Percentiles rank a stretch among this genome's conserved stretches.
These are phyloP conservation scores for Prunus persica DNA, from an alignment of 306 rosid species.

Conservation along the genomic window DNA sequence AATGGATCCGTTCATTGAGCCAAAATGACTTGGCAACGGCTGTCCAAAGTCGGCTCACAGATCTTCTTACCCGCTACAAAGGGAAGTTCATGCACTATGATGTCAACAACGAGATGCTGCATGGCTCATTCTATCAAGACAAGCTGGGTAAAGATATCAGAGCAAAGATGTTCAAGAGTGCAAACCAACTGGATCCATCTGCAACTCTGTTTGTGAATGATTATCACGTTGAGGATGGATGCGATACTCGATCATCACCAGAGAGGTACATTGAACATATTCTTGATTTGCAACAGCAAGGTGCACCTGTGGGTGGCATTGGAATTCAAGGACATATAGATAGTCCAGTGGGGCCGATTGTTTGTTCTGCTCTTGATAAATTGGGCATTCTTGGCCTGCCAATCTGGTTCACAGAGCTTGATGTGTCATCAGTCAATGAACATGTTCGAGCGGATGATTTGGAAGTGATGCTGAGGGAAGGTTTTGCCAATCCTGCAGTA, in stretches of 20 bases:
- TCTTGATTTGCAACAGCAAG: conserved; percentile 68
- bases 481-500: conserved; percentile 67
- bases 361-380: conserved; percentile 67
- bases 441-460: conserved; percentile 73
- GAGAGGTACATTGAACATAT: conserved; percentile 73
- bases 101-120: conserved; percentile 93
- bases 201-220: conserved; percentile 71
- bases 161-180: conserved; percentile 79
- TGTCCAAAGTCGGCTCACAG: conserved; percentile 64
- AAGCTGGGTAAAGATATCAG: conserved; percentile 68
- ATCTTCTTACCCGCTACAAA: conserved; percentile 66
- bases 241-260: conserved; percentile 63
- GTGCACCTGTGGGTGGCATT: conserved; percentile 81
- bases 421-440: conserved; percentile 74
- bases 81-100: conserved; percentile 84
- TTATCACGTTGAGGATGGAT: conserved; percentile 82
- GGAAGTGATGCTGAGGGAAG: conserved; percentile 82
- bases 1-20: conserved; percentile 62
- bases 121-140: conserved; percentile 78
- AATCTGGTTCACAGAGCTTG: conserved; percentile 91
- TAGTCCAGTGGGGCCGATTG: conserved; percentile 78
- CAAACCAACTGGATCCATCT: conserved; percentile 66
- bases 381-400: conserved; percentile 73
- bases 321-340: conserved; percentile 94
- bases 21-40: conserved; percentile 60